Evolutionary conservation across 129 eudicot species (phyloP).

Genomic region (Cynara cardunculus): DNA sequence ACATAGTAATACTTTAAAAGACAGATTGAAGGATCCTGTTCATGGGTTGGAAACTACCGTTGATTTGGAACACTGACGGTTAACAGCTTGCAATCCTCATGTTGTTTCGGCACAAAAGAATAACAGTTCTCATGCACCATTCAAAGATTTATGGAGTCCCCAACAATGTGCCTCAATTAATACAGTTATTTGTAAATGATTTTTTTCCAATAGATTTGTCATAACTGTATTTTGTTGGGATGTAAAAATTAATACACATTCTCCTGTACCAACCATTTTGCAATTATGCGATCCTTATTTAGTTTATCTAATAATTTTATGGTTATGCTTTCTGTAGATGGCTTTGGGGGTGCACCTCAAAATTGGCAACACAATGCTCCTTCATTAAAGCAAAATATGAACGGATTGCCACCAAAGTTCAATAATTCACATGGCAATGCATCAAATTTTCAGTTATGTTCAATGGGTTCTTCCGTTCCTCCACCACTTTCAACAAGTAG

Average conservation of each 20-base stretch:
- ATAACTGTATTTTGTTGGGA: neutral
- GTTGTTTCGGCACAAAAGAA: neutral
- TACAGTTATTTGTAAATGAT: neutral
- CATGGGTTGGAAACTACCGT: neutral
- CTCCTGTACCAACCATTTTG: neutral
- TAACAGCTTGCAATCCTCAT: slow-evolving; percentile 6
- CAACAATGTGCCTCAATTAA: neutral
- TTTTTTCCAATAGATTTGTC: neutral
- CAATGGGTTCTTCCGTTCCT: slow-evolving; percentile 27
- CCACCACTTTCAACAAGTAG: slow-evolving; percentile 43
- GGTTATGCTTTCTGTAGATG: slow-evolving; percentile 32
- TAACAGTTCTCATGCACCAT: neutral
- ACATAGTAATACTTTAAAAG: neutral
- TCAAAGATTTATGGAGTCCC: slow-evolving; percentile 4
- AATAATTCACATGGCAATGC: slow-evolving; percentile 18
- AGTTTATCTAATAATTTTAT: neutral
- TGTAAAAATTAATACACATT: neutral
- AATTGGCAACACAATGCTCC: slow-evolving; percentile 38
- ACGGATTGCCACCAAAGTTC: slow-evolving; percentile 30
- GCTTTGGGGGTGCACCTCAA: slow-evolving; percentile 35
- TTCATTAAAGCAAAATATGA: slow-evolving; percentile 24
- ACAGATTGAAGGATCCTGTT: neutral
- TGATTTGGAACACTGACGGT: neutral
- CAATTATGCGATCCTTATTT: neutral
- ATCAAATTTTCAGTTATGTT: slow-evolving; percentile 20